These are phyloP conservation scores for Erythrobasidium yunnanense DNA, from an alignment of 768 basidiomycete species.

Conservation along the genomic window DNA sequence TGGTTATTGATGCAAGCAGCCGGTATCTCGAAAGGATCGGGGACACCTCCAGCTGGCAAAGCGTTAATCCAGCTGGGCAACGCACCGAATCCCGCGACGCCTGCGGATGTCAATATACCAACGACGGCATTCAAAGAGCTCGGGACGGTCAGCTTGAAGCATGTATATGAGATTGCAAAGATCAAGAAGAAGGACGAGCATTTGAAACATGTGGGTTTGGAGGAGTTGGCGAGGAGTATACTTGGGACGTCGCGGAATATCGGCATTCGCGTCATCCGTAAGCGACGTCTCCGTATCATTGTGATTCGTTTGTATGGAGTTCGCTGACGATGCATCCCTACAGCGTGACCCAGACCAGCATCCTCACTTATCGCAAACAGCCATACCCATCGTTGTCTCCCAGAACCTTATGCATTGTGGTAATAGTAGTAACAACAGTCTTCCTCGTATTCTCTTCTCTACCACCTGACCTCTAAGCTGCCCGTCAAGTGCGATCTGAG, in stretches of 20 bases:
- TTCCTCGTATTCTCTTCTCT: not conserved
- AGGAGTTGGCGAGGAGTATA: slow-evolving; percentile 77
- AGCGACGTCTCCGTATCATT: not conserved
- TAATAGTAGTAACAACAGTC: slow-evolving; percentile 7
- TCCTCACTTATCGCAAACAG: not conserved
- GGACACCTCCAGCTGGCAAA: slow-evolving; percentile 54
- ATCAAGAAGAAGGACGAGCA: slow-evolving; percentile 86
- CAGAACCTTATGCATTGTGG: not conserved
- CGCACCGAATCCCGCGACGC: slow-evolving; percentile 10
- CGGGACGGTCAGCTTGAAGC: slow-evolving; percentile 83
- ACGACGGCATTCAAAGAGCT: slow-evolving; percentile 44
- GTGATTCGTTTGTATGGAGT: not conserved
- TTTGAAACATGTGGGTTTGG: slow-evolving; percentile 67
- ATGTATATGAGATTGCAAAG: slow-evolving; percentile 96
- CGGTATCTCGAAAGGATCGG: slow-evolving; percentile 80
- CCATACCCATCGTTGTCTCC: not conserved
- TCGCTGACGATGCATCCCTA: not conserved
- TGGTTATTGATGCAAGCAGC: slow-evolving; percentile 86
- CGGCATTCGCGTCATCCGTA: slow-evolving; percentile 83
- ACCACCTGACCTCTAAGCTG: slow-evolving; percentile 12
- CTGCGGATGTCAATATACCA: slow-evolving; percentile 36
- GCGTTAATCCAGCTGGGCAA: not conserved
- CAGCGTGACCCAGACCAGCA: not conserved
- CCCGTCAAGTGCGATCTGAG: slow-evolving; percentile 6
- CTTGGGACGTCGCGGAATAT: slow-evolving; percentile 78